Evolutionary conservation across 208 protist species (phyloP).

Genomic region (Naegleria fowleri): DNA sequence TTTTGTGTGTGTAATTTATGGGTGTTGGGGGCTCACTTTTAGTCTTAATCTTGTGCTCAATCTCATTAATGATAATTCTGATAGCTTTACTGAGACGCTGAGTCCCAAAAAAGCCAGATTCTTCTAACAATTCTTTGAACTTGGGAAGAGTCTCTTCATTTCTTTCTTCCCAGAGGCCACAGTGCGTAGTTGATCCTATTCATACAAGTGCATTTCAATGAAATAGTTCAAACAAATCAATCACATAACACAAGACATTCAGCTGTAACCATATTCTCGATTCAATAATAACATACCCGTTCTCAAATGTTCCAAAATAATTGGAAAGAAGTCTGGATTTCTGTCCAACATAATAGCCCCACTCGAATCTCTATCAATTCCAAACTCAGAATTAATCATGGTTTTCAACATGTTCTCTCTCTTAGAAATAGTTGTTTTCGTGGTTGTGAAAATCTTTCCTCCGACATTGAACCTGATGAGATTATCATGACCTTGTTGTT

Average conservation of each 20-base stretch:
- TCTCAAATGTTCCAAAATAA: slow-evolving; percentile 10
- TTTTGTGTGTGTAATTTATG: background rate
- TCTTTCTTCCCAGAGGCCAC: background rate
- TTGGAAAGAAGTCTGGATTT: background rate
- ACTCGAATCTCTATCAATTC: background rate
- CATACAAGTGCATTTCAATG: too few species aligned
- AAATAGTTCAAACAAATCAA: too few species aligned
- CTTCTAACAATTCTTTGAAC: background rate
- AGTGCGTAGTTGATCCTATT: background rate
- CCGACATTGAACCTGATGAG: background rate
- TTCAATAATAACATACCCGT: background rate
- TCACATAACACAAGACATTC: too few species aligned
- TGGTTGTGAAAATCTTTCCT: background rate
- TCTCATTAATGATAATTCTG: background rate
- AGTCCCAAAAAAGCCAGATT: background rate
- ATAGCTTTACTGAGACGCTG: background rate
- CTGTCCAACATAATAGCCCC: background rate
- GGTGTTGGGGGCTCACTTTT: background rate
- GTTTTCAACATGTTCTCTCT: background rate
- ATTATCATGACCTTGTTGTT: background rate
- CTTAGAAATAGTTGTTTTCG: background rate
- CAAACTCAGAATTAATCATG: background rate
- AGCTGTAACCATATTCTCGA: too few species aligned
- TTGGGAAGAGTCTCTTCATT: background rate
- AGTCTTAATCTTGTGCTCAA: background rate